Base-by-base conservation (phyloP, 306 rosid species). In the Sophora flavescens region DNA sequence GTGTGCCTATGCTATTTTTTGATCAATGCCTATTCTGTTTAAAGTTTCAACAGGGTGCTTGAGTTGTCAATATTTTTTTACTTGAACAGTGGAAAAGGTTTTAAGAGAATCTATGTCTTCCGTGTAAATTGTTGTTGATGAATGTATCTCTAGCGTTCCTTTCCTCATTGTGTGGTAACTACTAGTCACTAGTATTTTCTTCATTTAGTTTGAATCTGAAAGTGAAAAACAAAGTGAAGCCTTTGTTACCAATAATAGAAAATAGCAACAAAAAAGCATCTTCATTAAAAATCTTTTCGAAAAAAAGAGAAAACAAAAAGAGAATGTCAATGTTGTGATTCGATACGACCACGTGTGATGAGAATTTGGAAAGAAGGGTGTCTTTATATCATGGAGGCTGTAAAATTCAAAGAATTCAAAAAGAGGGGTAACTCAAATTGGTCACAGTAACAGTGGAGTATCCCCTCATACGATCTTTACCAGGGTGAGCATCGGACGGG, bases 171-270 rank as follows among this genome's bases (percentile, higher is more conserved):
- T 69, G 58, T 32, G 6, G 39, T 36, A 36, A 36, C 68, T 13
- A 5, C 61, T 22, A 47, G n/a, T 64, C 70, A 17, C 35, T 41
- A 41, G n/a, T n/a, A 64, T 41, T 41, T 64, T 52, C 41, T 64
- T 11, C 51, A 63, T 63, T 16, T 11, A 63, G 51, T 48, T 15
- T 63, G 18, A 66, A 41, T 28, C 16, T 15, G 54, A 62, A 47
- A 78, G 81, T 78, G 35, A 68, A 78, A 58, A 41, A 35, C 61
- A 45, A 68, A 57, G 68, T 44, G 45, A 68, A 42, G 12, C 68
- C 48, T 42, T 13, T 12, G 63, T 63, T 57, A 28, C 16, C 68
- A 35, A 76, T 11, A 22, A 42, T 15, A 44, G 10, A 16, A 75
- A 51, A 75, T 50, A 62, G 38, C 50, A 48, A 11, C 13, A 60